phyloP scores from a whole-genome alignment of 208 protist genomes.

The Angomonas ambiguus region DNA sequence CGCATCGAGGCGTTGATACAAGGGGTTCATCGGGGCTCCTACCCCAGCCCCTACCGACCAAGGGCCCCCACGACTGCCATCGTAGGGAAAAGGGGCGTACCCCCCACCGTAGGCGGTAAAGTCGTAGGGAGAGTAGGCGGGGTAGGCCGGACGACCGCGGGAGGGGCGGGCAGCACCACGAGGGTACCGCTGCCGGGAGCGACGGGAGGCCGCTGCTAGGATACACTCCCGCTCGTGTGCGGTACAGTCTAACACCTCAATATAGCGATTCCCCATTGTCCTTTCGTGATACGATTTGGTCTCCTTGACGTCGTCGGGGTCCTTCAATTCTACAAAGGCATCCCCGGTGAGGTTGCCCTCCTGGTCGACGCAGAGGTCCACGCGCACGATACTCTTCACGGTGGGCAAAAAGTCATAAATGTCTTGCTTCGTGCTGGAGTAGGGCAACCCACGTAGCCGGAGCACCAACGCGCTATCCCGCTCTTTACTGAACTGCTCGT shows the following conservation, averaged over 20 bases:
- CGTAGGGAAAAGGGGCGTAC: too few relatives aligned
- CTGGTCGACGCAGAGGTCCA: conserved; percentile 41
- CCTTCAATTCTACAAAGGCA: conserved; percentile 24
- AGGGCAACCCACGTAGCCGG: conserved; percentile 74
- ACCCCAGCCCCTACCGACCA: not conserved
- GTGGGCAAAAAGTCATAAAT: conserved; percentile 38
- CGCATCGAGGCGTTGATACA: not conserved
- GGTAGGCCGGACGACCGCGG: not conserved
- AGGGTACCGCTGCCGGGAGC: conserved; percentile 8
- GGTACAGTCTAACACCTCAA: conserved; percentile 49
- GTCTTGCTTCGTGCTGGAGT: conserved; percentile 41
- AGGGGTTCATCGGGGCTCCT: not conserved
- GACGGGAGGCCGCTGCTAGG: conserved; percentile 29
- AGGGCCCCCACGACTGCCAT: not conserved
- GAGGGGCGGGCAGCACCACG: not conserved
- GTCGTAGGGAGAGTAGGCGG: not conserved
- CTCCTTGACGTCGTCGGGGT: conserved; percentile 21
- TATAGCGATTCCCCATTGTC: conserved; percentile 56
- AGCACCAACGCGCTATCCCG: conserved; percentile 32
- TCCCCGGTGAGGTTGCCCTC: conserved; percentile 54
- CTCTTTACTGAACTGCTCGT: conserved; percentile 15
- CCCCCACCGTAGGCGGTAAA: not conserved
- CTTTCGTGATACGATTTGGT: conserved; percentile 31
- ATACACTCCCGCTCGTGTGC: conserved; percentile 42
- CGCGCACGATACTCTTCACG: conserved; percentile 24